Evolutionary conservation across 495 filamentous ascomycete species (phyloP), one percentile per base, ranked within the genome.

Genomic region (Xylaria castorea): DNA sequence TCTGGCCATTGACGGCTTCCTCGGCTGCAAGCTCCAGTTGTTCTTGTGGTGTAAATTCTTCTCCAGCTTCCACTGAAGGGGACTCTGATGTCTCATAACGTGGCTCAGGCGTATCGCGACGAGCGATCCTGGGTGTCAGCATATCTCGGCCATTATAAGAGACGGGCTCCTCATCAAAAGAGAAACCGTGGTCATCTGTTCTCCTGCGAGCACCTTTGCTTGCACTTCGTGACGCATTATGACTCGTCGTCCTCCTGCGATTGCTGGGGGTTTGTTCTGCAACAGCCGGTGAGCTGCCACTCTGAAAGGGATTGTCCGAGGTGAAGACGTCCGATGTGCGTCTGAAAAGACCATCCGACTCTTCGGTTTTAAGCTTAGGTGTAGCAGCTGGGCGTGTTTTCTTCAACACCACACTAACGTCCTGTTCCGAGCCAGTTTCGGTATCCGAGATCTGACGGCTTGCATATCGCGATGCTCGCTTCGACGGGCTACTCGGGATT

Each of bases 261-360:
- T 80, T 79, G 72, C 75, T 80, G 18, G 85, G 83, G 1, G 83
- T 84, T 74, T 81, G 83, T 14, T 82, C 69, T 3, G 71, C 16
- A 8, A 75, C 50, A 1, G 76, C 51, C 0, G 83, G 80, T 46
- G 85, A 87, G 69, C 84, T 83, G 18, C 94, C 94, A 77, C 93
- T 96, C 79, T 99, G 96, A 76, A 99, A 99, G 1, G 96, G 95
- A 76, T 99, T 99, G 61, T 98, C 94, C 76, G 88, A 85, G 42
- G 91, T 92, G 81, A 98, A 97, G 71, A 92, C 87, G 76, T 83
- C 81, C 6, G 81, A 82, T 20, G 82, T 83, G 8, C 77, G 81
- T 75, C 80, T 82, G 68, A 85, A 85, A 66, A 85, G 79, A 55
- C 80, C 76, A 42, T 81, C 79, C 18, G 83, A 77, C 51, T 85